Evolutionary conservation across 1,284 basidiomycete genomes (phyloP).

Genomic region (Peniophora sp.): DNA sequence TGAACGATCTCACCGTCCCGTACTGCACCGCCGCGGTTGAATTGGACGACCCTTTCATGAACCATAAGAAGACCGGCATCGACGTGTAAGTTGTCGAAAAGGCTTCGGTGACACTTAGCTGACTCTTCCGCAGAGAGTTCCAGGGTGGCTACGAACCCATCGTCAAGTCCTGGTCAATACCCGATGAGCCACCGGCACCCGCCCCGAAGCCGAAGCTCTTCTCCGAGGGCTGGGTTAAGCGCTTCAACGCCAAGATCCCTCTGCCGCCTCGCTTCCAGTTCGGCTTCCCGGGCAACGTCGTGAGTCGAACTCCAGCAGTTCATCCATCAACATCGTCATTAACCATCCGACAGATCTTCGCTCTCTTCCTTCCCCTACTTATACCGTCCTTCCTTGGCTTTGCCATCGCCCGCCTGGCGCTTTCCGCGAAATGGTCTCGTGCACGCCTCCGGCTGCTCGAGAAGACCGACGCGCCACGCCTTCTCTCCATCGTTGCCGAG

Average conservation of each 20-base stretch:
- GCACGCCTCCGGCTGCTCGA: constrained; percentile 56
- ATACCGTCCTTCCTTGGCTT: constrained; percentile 52
- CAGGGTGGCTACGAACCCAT: constrained; percentile 49
- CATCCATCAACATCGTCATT: neutral
- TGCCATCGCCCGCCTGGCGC: constrained; percentile 40
- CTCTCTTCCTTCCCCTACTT: constrained; percentile 52
- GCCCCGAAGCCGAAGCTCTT: constrained; percentile 30
- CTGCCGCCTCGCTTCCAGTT: constrained; percentile 61
- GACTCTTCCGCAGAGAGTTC: constrained; percentile 33
- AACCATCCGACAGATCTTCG: constrained; percentile 37
- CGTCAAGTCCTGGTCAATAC: constrained; percentile 40
- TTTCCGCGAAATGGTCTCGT: constrained; percentile 47
- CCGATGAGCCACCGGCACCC: constrained; percentile 28
- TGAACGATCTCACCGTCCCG: constrained; percentile 78
- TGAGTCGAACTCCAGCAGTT: constrained; percentile 28
- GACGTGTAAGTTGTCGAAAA: constrained; percentile 42
- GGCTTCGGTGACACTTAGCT: neutral
- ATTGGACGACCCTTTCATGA: constrained; percentile 57
- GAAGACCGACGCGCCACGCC: constrained; percentile 31
- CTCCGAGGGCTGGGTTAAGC: constrained; percentile 38
- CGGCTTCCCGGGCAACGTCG: constrained; percentile 67
- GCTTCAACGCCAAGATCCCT: constrained; percentile 28
- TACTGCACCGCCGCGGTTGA: constrained; percentile 76
- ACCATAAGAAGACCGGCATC: constrained; percentile 50
- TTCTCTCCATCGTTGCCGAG: constrained; percentile 45